These are phyloP conservation scores for Microcyclospora pomicola DNA, from an alignment of 2,329 filamentous ascomycete genomes.

Conservation along the genomic window DNA sequence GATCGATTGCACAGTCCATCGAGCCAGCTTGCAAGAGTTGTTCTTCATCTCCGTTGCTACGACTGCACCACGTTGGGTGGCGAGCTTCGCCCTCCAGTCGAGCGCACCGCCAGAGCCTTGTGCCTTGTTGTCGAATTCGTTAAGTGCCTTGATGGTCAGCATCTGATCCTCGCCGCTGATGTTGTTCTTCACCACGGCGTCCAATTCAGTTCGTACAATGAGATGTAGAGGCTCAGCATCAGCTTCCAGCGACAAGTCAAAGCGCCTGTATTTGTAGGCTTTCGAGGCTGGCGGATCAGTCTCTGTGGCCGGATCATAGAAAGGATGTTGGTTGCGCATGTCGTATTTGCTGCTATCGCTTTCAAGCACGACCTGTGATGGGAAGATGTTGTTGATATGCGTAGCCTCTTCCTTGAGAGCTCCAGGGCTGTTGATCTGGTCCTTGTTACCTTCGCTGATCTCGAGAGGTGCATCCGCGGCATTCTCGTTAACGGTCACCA, in stretches of 20 bases:
- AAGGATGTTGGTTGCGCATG: slow-evolving; percentile 84
- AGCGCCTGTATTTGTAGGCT: slow-evolving; percentile 95
- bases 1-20: slow-evolving; percentile 96
- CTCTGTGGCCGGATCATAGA: slow-evolving; percentile 90
- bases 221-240: slow-evolving; percentile 90
- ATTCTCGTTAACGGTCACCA: slow-evolving; percentile 99
- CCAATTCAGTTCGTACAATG: slow-evolving; percentile 85
- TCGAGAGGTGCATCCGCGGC: slow-evolving; percentile 89
- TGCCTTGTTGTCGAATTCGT: slow-evolving; percentile 98
- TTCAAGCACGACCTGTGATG: slow-evolving; percentile 86
- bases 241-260: slow-evolving; percentile 81
- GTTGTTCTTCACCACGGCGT: slow-evolving; percentile 90
- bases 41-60: slow-evolving; percentile 99
- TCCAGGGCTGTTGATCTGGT: slow-evolving; percentile 83
- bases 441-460: slow-evolving; percentile 80
- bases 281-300: slow-evolving; percentile 89
- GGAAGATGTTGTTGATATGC: slow-evolving; percentile 99
- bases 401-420: slow-evolving; percentile 93
- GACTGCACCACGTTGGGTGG: slow-evolving; percentile 87
- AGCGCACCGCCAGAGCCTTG: slow-evolving; percentile 88
- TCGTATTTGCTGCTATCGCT: slow-evolving; percentile 62
- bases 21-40: slow-evolving; percentile 95
- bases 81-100: slow-evolving; percentile 93
- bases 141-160: slow-evolving; percentile 86
- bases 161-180: slow-evolving; percentile 84